Base-by-base conservation (phyloP, 352 stramenopile species). In the Blastocystis sp. region DNA sequence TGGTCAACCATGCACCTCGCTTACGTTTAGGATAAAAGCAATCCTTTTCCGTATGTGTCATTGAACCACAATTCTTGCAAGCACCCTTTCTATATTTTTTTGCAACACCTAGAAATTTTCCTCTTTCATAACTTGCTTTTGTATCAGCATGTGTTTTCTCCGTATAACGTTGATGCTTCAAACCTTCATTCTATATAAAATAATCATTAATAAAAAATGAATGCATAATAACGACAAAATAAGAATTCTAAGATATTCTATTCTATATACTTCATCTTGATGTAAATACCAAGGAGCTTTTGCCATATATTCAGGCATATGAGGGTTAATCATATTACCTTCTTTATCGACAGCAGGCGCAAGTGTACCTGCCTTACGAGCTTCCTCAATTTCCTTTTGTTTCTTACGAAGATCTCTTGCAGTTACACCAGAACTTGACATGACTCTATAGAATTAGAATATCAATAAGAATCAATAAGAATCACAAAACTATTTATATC, bases 271-370 rank as follows among this genome's bases (percentile, higher is more conserved):
- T 66, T 90, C 76, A 46, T 75, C 52, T 83, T 88, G 40, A 95
- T 73, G 32, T 28, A 64, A 13, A 73, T 98, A 98, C 91, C 91
- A 98, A 44, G 91, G 91, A 65, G 84, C 78, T 72, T 96, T 94
- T 40, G 81, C 93, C 68, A 98, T 95, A 74, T 94, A 98, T 72
- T 97, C 86, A 36, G 91, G 91, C 70, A 97, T 96, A 77, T 97
- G 89, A 34, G 88, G 88, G 73, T 97, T 98, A 69, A 98, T 95
- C 66, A 95, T 92, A 57, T 87, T 85, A 18, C 86, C 86, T 19
- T 88, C 78, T 16, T 78, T 75, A 67, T 90, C 80, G 67, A 86
- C 69, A 69, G 84, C 78, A 0, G 80, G 80, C 16, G 77, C 78
- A 45, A 84, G 66, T 55, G 73, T 82, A n/a, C 80, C 80, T 36